phyloP scores from a whole-genome alignment of 2,329 filamentous ascomycete genomes.

The Whalleya microplaca region DNA sequence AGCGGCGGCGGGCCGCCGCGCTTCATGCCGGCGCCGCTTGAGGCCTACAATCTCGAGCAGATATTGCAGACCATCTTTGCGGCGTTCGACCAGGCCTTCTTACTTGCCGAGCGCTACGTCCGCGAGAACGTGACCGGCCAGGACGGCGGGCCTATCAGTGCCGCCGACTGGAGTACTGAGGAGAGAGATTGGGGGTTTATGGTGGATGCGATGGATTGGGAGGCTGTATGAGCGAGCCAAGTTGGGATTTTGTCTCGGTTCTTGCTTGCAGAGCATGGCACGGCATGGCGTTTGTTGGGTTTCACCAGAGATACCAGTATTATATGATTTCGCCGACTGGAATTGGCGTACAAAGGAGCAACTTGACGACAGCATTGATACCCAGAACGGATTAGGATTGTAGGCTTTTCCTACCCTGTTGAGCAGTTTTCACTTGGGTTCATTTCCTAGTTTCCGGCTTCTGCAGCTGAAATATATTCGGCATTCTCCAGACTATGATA shows the following conservation, averaged over 20 bases:
- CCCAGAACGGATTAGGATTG: not conserved
- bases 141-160: constrained; percentile 14
- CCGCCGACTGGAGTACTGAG: constrained; percentile 31
- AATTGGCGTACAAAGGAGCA: not conserved
- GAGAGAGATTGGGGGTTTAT: constrained; percentile 60
- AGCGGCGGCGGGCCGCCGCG: constrained; percentile 5
- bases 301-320: not conserved
- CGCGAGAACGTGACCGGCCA: constrained; percentile 21
- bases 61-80: constrained; percentile 62
- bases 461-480: too few relatives aligned
- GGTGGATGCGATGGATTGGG: constrained; percentile 64
- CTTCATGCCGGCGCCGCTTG: constrained; percentile 46
- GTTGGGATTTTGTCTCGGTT: not conserved
- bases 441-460: not conserved
- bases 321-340: not conserved
- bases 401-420: not conserved
- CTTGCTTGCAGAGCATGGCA: not conserved
- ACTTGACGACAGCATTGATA: constrained; percentile 2
- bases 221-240: constrained; percentile 39
- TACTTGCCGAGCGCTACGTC: constrained; percentile 53
- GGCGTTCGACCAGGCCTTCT: constrained; percentile 63
- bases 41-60: constrained; percentile 63
- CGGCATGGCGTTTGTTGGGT: not conserved
- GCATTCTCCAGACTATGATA: too few relatives aligned
- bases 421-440: not conserved